phyloP scores from a whole-genome alignment of 2,329 filamentous ascomycete species.

The Ilyonectria destructans region DNA sequence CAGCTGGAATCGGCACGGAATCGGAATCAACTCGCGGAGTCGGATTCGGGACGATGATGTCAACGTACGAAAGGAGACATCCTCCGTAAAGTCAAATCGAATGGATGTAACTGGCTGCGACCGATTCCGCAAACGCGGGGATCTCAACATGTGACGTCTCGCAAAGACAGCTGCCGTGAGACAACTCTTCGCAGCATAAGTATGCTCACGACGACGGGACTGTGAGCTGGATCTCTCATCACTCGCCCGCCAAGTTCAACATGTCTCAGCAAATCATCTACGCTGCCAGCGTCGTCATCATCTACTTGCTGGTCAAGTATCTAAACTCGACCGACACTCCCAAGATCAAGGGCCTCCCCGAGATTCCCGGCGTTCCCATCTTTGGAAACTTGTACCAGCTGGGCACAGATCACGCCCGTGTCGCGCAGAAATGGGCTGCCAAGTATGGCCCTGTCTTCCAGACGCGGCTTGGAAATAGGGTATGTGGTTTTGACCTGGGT shows the following conservation, averaged over 20 bases:
- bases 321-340: conserved; percentile 69
- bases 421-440: conserved; percentile 70
- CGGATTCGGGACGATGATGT: conserved; percentile 13
- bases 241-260: background rate
- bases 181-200: background rate
- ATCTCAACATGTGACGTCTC: conserved; percentile 4
- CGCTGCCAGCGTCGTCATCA: conserved; percentile 14
- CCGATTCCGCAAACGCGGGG: background rate
- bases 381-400: conserved; percentile 77
- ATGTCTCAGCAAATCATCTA: conserved; percentile 33
- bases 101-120: background rate
- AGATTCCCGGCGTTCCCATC: conserved; percentile 74
- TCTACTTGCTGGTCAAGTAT: conserved; percentile 49
- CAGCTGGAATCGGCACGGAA: conserved; percentile 29
- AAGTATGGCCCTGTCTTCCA: conserved; percentile 78
- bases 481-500: conserved; percentile 50
- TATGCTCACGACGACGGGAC: background rate
- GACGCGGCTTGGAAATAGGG: conserved; percentile 78
- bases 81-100: background rate
- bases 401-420: conserved; percentile 70
- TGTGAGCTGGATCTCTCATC: background rate
- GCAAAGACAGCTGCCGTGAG: background rate
- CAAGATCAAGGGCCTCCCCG: conserved; percentile 74
- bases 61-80: background rate
- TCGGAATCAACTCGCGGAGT: conserved; percentile 26